Percentiles rank a stretch among this genome's conserved stretches.
Conservation (phyloP, 208 protist genomes). For the Porcisia deanei region DNA sequence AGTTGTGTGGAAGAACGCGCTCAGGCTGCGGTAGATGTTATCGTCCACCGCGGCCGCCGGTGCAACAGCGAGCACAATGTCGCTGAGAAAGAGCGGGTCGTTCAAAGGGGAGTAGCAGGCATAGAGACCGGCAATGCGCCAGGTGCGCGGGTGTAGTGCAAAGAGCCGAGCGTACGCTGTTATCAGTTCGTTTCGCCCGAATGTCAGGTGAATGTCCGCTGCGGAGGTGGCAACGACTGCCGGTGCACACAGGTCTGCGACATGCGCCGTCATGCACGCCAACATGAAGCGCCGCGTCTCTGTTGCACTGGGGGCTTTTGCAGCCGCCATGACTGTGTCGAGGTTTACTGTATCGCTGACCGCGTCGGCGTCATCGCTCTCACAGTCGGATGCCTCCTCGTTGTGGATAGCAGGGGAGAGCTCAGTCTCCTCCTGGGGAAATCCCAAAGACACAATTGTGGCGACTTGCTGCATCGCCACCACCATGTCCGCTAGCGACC, state of each 20-base stretch:
- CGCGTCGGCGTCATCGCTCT: slow-evolving; percentile 22
- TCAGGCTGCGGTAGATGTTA: slow-evolving; percentile 37
- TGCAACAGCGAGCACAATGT: slow-evolving; percentile 36
- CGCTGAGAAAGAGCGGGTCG: slow-evolving; percentile 53
- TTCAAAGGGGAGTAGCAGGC: slow-evolving; percentile 69
- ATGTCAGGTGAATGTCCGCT: slow-evolving; percentile 51
- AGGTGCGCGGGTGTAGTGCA: slow-evolving; percentile 40
- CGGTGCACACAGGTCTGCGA: slow-evolving; percentile 76
- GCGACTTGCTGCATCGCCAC: slow-evolving; percentile 28
- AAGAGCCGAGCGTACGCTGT: slow-evolving; percentile 57
- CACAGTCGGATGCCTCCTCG: slow-evolving; percentile 4
- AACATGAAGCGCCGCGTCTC: slow-evolving; percentile 45
- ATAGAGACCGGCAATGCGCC: slow-evolving; percentile 67
- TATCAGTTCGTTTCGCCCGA: slow-evolving; percentile 61
- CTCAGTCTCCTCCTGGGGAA: neutral
- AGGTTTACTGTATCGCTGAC: slow-evolving; percentile 29
- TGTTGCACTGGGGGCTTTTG: neutral
- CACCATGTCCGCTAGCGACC: slow-evolving; percentile 47
- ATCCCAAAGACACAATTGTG: neutral
- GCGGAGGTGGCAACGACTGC: slow-evolving; percentile 28
- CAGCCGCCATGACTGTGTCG: neutral
- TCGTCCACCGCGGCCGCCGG: slow-evolving; percentile 40
- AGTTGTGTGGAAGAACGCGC: slow-evolving; percentile 46
- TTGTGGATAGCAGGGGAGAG: neutral
- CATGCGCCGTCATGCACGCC: slow-evolving; percentile 72